phyloP scores from a whole-genome alignment of 805 yeast species.

The Lipomyces yamadae region DNA sequence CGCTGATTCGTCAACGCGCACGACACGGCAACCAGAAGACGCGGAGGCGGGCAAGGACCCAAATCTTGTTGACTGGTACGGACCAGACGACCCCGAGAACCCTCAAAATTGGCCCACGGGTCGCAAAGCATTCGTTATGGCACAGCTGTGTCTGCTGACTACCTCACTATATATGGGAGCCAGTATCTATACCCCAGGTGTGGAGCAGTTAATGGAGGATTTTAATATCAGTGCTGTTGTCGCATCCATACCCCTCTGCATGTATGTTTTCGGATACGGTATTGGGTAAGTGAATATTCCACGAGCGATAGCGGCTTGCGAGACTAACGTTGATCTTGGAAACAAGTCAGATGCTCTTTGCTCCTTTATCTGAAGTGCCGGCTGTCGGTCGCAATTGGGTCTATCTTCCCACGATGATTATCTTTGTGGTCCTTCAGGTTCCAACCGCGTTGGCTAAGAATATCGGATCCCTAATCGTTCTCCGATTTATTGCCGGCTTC shows the following conservation, averaged over 20 bases:
- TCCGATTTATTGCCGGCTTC: conserved; percentile 61
- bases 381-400: conserved; percentile 58
- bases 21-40: background rate
- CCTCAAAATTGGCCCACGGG: conserved; percentile 61
- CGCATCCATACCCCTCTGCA: conserved; percentile 57
- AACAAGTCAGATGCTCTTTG: conserved; percentile 62
- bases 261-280: conserved; percentile 66
- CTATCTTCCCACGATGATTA: conserved; percentile 53
- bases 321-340: conserved; percentile 44
- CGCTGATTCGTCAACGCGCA: background rate
- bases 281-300: conserved; percentile 36
- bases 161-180: conserved; percentile 61
- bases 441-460: conserved; percentile 58
- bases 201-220: conserved; percentile 52
- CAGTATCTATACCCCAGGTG: conserved; percentile 60
- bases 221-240: conserved; percentile 53
- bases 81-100: conserved; percentile 40
- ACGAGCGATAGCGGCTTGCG: background rate
- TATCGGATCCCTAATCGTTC: conserved; percentile 55
- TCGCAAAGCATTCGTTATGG: conserved; percentile 50
- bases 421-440: conserved; percentile 58
- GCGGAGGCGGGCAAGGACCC: background rate
- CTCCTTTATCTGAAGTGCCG: conserved; percentile 64
- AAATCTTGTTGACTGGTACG: conserved; percentile 11
- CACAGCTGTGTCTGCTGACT: conserved; percentile 54